Conservation (phyloP, 2,329 filamentous ascomycete species). For the Fusarium albosuccineum region DNA sequence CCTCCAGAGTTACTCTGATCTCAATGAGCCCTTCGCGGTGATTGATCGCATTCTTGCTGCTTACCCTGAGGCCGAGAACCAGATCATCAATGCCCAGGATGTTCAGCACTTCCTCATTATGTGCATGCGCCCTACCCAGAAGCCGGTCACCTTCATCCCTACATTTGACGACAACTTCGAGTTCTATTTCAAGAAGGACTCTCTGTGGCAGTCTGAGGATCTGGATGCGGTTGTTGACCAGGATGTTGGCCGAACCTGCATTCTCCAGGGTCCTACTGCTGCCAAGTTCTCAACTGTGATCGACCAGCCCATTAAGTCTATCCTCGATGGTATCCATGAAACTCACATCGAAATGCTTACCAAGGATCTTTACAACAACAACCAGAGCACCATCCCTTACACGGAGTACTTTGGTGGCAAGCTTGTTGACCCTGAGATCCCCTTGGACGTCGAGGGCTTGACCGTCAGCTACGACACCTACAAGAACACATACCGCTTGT, state of each 20-base stretch:
- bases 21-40: slow-evolving; percentile 83
- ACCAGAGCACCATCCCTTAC: slow-evolving; percentile 80
- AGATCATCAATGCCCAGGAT: slow-evolving; percentile 98
- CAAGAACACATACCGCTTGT: slow-evolving; percentile 88
- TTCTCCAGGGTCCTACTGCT: slow-evolving; percentile 93
- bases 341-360: slow-evolving; percentile 86
- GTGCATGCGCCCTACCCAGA: slow-evolving; percentile 91
- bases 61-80: slow-evolving; percentile 87
- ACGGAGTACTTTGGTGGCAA: slow-evolving; percentile 97
- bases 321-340: slow-evolving; percentile 90
- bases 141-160: slow-evolving; percentile 96
- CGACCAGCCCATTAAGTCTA: slow-evolving; percentile 95
- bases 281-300: slow-evolving; percentile 90
- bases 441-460: slow-evolving; percentile 86
- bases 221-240: slow-evolving; percentile 95
- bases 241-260: slow-evolving; percentile 95
- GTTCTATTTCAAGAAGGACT: slow-evolving; percentile 99
- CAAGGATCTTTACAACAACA: slow-evolving; percentile 81
- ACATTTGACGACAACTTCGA: slow-evolving; percentile 97
- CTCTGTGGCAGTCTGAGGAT: slow-evolving; percentile 98
- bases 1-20: slow-evolving; percentile 90
- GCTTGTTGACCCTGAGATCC: slow-evolving; percentile 77
- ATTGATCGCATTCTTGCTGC: slow-evolving; percentile 83
- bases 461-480: slow-evolving; percentile 81
- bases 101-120: slow-evolving; percentile 96